Base-by-base conservation (phyloP, 495 filamentous ascomycete genomes). In the Hypomontagnella monticulosa region DNA sequence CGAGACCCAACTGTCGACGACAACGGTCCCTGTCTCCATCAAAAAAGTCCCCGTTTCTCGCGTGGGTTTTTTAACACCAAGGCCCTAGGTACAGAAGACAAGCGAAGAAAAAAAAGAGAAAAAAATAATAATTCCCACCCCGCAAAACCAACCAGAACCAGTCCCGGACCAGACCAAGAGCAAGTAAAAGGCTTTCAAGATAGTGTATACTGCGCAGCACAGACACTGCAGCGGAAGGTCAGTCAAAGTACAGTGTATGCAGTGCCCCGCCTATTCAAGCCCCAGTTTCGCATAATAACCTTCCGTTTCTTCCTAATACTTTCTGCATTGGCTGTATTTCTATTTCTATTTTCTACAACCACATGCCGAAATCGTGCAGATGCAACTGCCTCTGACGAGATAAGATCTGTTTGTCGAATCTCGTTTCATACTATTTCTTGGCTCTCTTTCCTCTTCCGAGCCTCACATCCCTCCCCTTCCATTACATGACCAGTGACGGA, bases 181-280 rank as follows among this genome's bases (percentile, higher is more conserved):
- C 46, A 32, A 36, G 44, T 14, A 11, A 47, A 48, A 11, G 27
- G 44, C 48, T 20, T 57, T 51, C 20, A 58, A 57, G 34, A 67
- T 15, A 11, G 16, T 20, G 14, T 34, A 66, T 50, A 19, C 53
- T 59, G 60, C 49, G 50, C 34, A 60, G 60, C 66, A 68, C 66
- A 54, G 66, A 60, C 59, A 63, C 65, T 49, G 50, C 66, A 66
- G 57, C 56, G 27, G 40, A 61, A 64, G 56, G 61, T 57, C 56
- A 69, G 61, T 66, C 56, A 69, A 69, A 59, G 66, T 72, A 27
- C 23, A 27, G 23, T 27, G 6, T 27, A 65, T 73, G 71, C 63
- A 70, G 71, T 69, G 70, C 69, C 69, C 71, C 71, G 66, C 69
- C 59, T 59, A 50, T 49, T 63, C 62, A 63, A 71, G 61, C 59